These are phyloP conservation scores for Candida sp. DNA, from an alignment of 1,139 yeast species.

Conservation along the genomic window DNA sequence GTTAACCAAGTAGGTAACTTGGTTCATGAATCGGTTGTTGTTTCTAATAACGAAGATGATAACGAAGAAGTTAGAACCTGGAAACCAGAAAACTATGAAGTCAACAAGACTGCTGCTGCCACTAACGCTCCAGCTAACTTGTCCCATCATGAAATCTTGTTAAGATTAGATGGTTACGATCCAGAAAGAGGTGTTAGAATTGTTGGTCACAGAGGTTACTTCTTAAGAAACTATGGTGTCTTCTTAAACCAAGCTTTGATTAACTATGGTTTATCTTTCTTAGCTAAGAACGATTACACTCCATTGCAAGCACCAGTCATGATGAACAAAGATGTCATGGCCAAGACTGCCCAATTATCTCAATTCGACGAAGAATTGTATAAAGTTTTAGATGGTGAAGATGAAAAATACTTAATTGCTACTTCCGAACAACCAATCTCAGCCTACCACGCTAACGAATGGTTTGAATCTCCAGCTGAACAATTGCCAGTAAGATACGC, in stretches of 20 bases:
- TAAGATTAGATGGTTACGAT: constrained; percentile 96
- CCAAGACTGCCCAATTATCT: constrained; percentile 97
- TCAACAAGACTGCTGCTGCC: constrained; percentile 64
- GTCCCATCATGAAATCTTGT: constrained; percentile 93
- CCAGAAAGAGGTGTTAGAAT: constrained; percentile 99
- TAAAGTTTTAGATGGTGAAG: constrained; percentile 95
- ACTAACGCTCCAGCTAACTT: constrained; percentile 75
- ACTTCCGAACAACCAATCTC: constrained; percentile 99
- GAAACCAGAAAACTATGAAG: constrained; percentile 65
- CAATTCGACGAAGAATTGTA: constrained; percentile 97
- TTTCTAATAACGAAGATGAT: constrained; percentile 85
- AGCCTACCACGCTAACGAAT: constrained; percentile 96
- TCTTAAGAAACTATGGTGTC: constrained; percentile 92
- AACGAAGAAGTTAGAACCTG: constrained; percentile 85
- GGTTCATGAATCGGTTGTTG: constrained; percentile 88
- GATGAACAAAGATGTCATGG: constrained; percentile 99
- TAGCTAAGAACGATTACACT: constrained; percentile 74
- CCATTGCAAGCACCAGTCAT: constrained; percentile 98
- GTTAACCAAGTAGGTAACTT: constrained; percentile 91
- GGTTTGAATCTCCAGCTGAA: constrained; percentile 98
- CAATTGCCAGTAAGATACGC: constrained; percentile 96
- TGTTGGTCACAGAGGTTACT: constrained; percentile 98
- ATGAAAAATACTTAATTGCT: constrained; percentile 96
- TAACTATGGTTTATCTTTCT: constrained; percentile 88
- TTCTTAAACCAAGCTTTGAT: constrained; percentile 97